Evolutionary conservation across 768 basidiomycete species (phyloP), one percentile per base, ranked within the genome.

Genomic region (Saitozyma sp.): DNA sequence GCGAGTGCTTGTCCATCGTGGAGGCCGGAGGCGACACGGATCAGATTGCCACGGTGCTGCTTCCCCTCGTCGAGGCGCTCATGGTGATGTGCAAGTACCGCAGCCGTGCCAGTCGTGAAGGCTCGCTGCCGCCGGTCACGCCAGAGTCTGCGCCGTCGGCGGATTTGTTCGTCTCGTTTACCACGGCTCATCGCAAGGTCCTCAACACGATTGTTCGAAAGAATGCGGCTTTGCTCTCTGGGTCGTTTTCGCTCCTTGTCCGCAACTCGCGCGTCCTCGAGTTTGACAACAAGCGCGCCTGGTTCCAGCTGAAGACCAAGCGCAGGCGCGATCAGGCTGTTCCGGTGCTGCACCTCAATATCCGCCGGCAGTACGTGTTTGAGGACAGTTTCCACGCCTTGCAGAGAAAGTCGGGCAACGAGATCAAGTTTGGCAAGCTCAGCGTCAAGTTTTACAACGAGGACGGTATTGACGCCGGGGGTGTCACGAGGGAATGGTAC

Each of bases 401-500:
- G 40, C 91, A 91, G 74, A 84, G 92, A 50, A 90, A 91, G 78
- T 87, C 86, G 3, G 94, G 93, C 42, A 94, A 98, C 38, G 92
- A 97, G 79, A 91, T 99, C 83, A 98, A 98, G 80, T 89, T 91
- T 75, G 95, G 96, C 67, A 99, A 99, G 78, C 86, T 99, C 59
- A 96, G 89, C 74, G 88, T 97, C 61, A 88, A 93, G 56, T 99
- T 96, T 66, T 91, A 92, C 72, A 89, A 92, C 59, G 96, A 99
- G 75, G 96, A 98, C 75, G 96, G 96, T 56, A 92, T 99, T 19
- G 96, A 99, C 76, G 96, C 96, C 0, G 96, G 96, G 19, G 96
- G 96, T 68, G 91, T 99, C 42, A 96, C 96, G 8, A 85, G 95
- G 62, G 94, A 98, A 81, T 97, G 94, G 93, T 97, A 94, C 87